Base-by-base conservation (phyloP, 768 basidiomycete genomes). In the Amanita brunnescens region DNA sequence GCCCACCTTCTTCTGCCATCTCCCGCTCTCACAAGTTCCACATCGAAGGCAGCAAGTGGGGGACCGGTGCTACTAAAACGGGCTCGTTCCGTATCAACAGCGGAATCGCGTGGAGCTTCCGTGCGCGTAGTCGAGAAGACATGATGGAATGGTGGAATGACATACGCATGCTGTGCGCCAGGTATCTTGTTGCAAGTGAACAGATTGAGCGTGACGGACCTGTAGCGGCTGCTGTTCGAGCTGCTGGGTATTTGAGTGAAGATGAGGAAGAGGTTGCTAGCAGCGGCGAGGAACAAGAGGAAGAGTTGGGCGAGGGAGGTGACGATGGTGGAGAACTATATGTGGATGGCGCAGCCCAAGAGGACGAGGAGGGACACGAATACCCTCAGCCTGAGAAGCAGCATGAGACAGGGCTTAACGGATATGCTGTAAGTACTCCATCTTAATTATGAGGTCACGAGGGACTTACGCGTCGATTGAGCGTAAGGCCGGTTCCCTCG, bases 121-220 rank as follows among this genome's bases (percentile, higher is more conserved):
- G 92, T 32, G 79, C 88, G 41, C 72, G 95, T 54, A 87, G 83
- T 53, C 81, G 87, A 57, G 95, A 98, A 56, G 95, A 97, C 58
- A 92, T 97, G 91, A 91, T 97, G 91, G 96, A 99, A 70, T 96
- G 96, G 91, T 99, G 96, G 96, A 98, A 98, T 62, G 96, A 98
- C 63, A 75, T 94, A 35, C 70, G 90, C 54, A 93, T 94, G 91
- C 71, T 95, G 35, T 94, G 92, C 60, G 91, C 93, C 18, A 69
- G 91, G 55, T 97, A 96, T 64, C 77, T 99, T 48, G 91, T 98
- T 35, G 92, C 93, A 30, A 89, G 86, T 57, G 96, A 98, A 70
- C 78, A 82, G 63, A 87, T 98, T 69, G 91, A 96, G 69, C 75
- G 96, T 39, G 83, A 83, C 34, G 96, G 95, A 2, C 92, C 92